Conservation (phyloP, 371 early-diverging fungal species). For the Rhizomucor pusillus region DNA sequence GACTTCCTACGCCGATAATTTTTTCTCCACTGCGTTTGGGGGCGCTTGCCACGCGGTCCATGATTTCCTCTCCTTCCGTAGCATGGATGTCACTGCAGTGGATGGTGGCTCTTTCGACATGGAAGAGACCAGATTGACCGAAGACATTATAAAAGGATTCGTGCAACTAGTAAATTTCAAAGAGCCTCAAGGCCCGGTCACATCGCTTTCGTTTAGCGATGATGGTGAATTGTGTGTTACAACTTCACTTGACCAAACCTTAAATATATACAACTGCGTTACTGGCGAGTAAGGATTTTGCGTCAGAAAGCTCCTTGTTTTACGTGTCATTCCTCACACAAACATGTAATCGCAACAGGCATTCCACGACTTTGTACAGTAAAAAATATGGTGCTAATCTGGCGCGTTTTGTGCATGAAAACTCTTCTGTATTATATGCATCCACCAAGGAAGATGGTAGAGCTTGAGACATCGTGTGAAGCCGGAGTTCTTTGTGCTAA, state of each 20-base stretch:
- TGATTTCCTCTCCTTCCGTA: too few relatives aligned
- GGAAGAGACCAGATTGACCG: background rate
- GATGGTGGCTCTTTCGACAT: background rate
- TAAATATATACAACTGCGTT: conserved; percentile 73
- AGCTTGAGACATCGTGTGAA: background rate
- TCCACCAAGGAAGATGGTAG: conserved; percentile 92
- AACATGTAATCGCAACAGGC: conserved; percentile 18
- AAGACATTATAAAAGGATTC: conserved; percentile 24
- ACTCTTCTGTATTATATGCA: conserved; percentile 77
- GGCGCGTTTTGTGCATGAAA: conserved; percentile 81
- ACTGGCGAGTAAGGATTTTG: conserved; percentile 60
- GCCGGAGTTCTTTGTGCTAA: background rate
- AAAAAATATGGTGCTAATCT: conserved; percentile 87
- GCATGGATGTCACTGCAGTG: too few relatives aligned
- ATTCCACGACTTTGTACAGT: conserved; percentile 62
- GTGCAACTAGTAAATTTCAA: conserved; percentile 63
- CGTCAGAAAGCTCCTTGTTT: too few relatives aligned
- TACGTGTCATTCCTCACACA: too few relatives aligned
- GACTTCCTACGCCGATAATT: too few relatives aligned
- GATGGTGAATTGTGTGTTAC: conserved; percentile 70
- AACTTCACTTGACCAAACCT: conserved; percentile 72
- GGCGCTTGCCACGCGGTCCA: too few relatives aligned
- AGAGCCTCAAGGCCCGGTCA: conserved; percentile 62
- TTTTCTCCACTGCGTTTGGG: too few relatives aligned
- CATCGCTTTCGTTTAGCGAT: conserved; percentile 13